Conservation (phyloP, 352 stramenopile genomes). For the Globisporangium splendens region DNA sequence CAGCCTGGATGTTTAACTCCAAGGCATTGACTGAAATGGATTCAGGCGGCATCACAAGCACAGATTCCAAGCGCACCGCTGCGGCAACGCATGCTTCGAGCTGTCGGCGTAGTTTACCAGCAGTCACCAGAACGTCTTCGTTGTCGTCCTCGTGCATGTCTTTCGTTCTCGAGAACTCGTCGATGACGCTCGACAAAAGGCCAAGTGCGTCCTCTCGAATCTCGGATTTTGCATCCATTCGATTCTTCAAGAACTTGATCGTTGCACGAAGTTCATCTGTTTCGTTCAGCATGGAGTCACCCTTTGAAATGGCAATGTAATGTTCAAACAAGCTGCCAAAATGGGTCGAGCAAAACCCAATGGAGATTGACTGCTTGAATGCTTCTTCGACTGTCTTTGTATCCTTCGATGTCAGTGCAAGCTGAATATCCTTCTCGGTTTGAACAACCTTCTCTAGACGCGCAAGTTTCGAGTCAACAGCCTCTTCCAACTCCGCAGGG, state of each 20-base stretch:
- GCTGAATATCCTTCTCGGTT: slow-evolving; percentile 31
- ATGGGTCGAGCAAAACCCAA: slow-evolving; percentile 47
- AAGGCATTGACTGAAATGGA: slow-evolving; percentile 43
- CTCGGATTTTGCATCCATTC: slow-evolving; percentile 47
- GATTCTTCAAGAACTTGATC: slow-evolving; percentile 52
- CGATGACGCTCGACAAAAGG: slow-evolving; percentile 45
- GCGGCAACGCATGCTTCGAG: slow-evolving; percentile 49
- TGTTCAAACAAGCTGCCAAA: slow-evolving; percentile 50
- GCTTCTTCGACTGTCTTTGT: slow-evolving; percentile 42
- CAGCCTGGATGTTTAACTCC: slow-evolving; percentile 52
- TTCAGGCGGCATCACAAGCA: slow-evolving; percentile 38
- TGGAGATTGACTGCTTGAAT: slow-evolving; percentile 48
- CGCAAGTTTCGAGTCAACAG: slow-evolving; percentile 39
- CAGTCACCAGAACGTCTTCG: slow-evolving; percentile 34
- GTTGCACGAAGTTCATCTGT: slow-evolving; percentile 47
- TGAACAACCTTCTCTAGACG: slow-evolving; percentile 42
- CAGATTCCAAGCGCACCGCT: slow-evolving; percentile 40
- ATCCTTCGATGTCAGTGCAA: slow-evolving; percentile 27
- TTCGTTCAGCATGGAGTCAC: slow-evolving; percentile 7
- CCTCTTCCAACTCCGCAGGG: slow-evolving; percentile 19
- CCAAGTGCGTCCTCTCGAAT: slow-evolving; percentile 57
- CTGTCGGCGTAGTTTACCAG: slow-evolving; percentile 40
- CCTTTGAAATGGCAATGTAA: slow-evolving; percentile 27
- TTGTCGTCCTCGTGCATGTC: slow-evolving; percentile 27
- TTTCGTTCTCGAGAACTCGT: slow-evolving; percentile 36